Percentiles rank a stretch among this genome's conserved stretches.
Conservation (phyloP, 139 green algal genomes). For the Tetradesmus obliquus region DNA sequence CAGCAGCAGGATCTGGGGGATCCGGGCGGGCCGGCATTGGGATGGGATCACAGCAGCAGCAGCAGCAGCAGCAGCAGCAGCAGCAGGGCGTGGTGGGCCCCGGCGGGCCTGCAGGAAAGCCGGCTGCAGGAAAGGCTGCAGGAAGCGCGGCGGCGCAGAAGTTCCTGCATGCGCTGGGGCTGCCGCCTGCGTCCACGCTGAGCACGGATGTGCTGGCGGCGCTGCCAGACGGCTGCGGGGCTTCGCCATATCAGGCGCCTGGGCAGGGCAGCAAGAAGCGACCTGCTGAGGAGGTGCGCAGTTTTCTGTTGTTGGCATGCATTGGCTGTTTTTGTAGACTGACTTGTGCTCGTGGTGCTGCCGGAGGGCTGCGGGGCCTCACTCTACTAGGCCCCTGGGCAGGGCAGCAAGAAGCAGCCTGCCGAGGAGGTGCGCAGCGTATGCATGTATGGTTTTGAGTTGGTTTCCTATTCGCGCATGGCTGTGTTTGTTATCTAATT, state of each 20-base stretch:
- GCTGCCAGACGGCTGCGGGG: slow-evolving; percentile 69
- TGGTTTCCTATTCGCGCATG: too few species aligned
- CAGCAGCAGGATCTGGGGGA: neutral
- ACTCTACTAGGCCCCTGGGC: slow-evolving; percentile 56
- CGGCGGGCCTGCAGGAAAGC: neutral
- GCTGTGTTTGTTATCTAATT: neutral
- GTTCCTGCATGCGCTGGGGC: slow-evolving; percentile 85
- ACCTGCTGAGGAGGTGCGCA: neutral
- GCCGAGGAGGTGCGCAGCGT: neutral
- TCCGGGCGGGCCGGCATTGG: slow-evolving; percentile 12
- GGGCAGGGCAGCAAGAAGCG: neutral
- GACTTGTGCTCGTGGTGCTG: slow-evolving; percentile 49
- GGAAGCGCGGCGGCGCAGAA: slow-evolving; percentile 72
- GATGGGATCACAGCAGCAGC: neutral
- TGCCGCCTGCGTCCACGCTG: slow-evolving; percentile 77
- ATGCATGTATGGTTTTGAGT: too few species aligned
- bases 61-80: slow-evolving; percentile 23
- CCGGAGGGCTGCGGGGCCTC: slow-evolving; percentile 70
- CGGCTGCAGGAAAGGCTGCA: neutral
- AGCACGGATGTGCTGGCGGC: slow-evolving; percentile 61
- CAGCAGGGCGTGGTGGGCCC: neutral
- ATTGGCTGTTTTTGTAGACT: too few species aligned
- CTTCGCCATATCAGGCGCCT: slow-evolving; percentile 60
- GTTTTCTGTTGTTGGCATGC: too few species aligned
- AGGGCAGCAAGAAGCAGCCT: slow-evolving; percentile 1